Evolutionary conservation across 768 basidiomycete genomes (phyloP).

Genomic region (Phylloporus arenicola): DNA sequence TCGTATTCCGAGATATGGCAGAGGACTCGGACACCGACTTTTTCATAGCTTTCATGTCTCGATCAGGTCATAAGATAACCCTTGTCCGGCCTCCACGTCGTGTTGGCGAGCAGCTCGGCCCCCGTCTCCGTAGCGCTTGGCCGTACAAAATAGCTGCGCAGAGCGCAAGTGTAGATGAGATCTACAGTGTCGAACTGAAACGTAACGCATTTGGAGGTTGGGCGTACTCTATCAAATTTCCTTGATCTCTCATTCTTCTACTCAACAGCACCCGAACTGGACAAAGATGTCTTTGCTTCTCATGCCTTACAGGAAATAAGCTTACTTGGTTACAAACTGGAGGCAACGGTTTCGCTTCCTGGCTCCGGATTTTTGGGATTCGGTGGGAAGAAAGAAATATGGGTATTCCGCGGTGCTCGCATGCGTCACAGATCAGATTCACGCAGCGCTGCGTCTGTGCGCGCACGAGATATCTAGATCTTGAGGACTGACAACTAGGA

Average conservation of each 20-base stretch:
- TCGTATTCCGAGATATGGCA: constrained; percentile 57
- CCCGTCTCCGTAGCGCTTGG: constrained; percentile 37
- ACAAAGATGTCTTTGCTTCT: constrained; percentile 53
- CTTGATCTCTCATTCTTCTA: constrained; percentile 3
- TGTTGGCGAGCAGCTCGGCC: constrained; percentile 34
- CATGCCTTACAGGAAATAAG: constrained; percentile 58
- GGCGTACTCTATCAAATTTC: background rate
- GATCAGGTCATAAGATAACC: constrained; percentile 50
- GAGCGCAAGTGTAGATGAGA: constrained; percentile 44
- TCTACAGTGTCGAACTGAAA: constrained; percentile 54
- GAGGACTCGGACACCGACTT: constrained; percentile 49
- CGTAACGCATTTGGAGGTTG: constrained; percentile 34
- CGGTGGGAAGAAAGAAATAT: constrained; percentile 47
- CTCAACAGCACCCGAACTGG: constrained; percentile 36
- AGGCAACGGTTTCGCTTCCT: constrained; percentile 62
- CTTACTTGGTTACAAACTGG: constrained; percentile 53
- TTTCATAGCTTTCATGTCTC: constrained; percentile 62
- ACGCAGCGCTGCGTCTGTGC: constrained; percentile 19
- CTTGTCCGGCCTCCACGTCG: constrained; percentile 39
- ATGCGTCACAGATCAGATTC: constrained; percentile 28
- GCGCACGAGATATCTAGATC: constrained; percentile 10
- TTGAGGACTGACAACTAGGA: background rate
- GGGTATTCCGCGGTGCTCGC: constrained; percentile 53
- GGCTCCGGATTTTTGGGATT: constrained; percentile 34
- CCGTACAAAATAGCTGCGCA: constrained; percentile 39